Conservation (phyloP, 2,329 filamentous ascomycete species). For the Paradendryphiella salina region DNA sequence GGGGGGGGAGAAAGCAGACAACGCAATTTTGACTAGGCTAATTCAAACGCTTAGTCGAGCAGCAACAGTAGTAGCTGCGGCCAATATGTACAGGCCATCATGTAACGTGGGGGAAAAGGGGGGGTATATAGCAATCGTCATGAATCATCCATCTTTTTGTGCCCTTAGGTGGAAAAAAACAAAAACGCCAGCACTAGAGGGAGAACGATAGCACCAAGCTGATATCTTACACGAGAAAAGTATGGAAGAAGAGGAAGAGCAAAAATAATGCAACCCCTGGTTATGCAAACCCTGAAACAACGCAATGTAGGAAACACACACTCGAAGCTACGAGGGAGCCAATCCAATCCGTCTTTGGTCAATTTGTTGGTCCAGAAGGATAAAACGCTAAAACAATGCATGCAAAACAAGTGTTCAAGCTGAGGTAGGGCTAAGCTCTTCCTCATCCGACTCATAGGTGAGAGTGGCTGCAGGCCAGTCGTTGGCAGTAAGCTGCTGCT, state of each 20-base stretch:
- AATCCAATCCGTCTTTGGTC: not conserved
- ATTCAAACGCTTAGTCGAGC: too few species aligned
- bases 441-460: constrained; percentile 34
- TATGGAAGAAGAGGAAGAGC: not conserved
- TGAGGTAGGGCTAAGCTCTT: constrained; percentile 21
- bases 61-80: not conserved
- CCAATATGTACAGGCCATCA: not conserved
- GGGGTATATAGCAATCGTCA: constrained; percentile 5
- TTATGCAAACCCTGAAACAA: constrained; percentile 2
- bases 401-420: constrained; percentile 5
- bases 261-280: not conserved
- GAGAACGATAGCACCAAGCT: not conserved
- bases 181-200: not conserved
- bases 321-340: not conserved
- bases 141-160: constrained; percentile 7
- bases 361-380: not conserved
- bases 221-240: constrained; percentile 1
- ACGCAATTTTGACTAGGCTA: too few species aligned
- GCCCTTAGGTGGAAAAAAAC: not conserved
- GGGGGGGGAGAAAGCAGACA: too few species aligned
- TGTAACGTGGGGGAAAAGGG: not conserved
- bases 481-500: constrained; percentile 18
- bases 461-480: constrained; percentile 20
- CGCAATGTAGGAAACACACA: not conserved
- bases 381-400: not conserved